These are phyloP conservation scores for Fusarium burgessii DNA, from an alignment of 2,329 filamentous ascomycete genomes.

Conservation along the genomic window DNA sequence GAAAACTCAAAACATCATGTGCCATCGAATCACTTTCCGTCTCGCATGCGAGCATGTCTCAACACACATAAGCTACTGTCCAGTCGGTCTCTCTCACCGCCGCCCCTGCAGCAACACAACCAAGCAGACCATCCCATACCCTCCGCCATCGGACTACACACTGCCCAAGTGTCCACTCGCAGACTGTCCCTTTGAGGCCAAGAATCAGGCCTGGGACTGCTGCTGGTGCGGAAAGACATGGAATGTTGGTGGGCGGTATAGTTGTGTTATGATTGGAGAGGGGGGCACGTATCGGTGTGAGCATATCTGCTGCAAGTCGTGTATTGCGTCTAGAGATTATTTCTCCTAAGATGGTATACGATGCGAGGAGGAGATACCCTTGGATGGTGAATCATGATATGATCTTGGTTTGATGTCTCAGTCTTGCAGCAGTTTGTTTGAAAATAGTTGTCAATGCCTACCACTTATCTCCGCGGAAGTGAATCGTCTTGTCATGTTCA, in stretches of 20 bases:
- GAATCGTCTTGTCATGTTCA: neutral
- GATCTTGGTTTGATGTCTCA: neutral
- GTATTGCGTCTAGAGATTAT: slow-evolving; percentile 57
- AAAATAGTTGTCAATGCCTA: neutral
- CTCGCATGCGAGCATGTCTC: slow-evolving; percentile 65
- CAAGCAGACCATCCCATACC: slow-evolving; percentile 59
- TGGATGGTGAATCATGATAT: neutral
- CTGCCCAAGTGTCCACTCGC: slow-evolving; percentile 59
- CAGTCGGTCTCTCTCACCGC: slow-evolving; percentile 54
- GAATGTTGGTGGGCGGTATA: slow-evolving; percentile 63
- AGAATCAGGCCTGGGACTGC: slow-evolving; percentile 65
- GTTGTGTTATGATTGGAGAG: slow-evolving; percentile 65
- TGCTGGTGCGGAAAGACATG: slow-evolving; percentile 68
- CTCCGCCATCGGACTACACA: slow-evolving; percentile 59
- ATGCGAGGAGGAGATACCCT: slow-evolving; percentile 17
- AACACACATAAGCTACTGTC: slow-evolving; percentile 59
- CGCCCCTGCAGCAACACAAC: slow-evolving; percentile 59
- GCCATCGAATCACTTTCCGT: slow-evolving; percentile 62
- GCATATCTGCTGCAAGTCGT: slow-evolving; percentile 66
- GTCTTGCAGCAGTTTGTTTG: neutral
- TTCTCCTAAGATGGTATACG: slow-evolving; percentile 23
- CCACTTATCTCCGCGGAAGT: neutral
- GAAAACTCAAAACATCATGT: slow-evolving; percentile 53
- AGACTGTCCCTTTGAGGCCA: slow-evolving; percentile 62
- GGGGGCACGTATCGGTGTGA: slow-evolving; percentile 63